Evolutionary conservation across 768 basidiomycete species (phyloP), one percentile per base, ranked within the genome.

Genomic region (Exsudoporus frostii): DNA sequence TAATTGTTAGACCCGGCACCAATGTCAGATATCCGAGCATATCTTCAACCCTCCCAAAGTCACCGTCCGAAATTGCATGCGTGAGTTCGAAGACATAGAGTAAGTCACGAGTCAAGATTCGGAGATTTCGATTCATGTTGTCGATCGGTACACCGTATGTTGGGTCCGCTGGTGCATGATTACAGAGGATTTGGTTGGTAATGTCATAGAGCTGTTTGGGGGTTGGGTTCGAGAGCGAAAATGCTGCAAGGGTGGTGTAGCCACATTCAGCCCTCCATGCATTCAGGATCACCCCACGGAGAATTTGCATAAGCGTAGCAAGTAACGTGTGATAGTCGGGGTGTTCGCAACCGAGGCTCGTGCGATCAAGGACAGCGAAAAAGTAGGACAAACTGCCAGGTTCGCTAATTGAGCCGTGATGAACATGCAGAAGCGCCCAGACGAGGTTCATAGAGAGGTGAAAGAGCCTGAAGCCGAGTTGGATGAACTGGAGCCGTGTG

Each of bases 241-340:
- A 73, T 3, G 32, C 55, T 1, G 27, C 27, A 48, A 71, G 41
- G 0, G 33, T 43, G 0, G 19, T 0, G 30, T 48, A 49, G 0
- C 71, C 64, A 38, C 61, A 68, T 20, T 66, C 59, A 7, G 17
- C 45, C 2, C 9, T n/a, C 73, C 73, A 76, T 0, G 67, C 67
- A 55, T 70, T 59, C 0, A 76, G 56, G 1, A 76, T 33, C 1
- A 72, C 30, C 0, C 72, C 74, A 6, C 62, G 59, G 2, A 72
- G 58, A 7, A 75, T 69, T 34, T 75, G 72, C 7, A 50, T 10
- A 1, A 62, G 50, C 0, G 43, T 54, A 0, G 47, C 10, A 0
- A 70, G 38, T 0, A 74, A 59, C 0, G 71, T 65, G 25, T 74
- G 68, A 25, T 72, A 75, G 47, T 75, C 65, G 0, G 72, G 73